Evolutionary conservation across 148 eudicot species (phyloP).

Genomic region (Euryodendron excelsum): DNA sequence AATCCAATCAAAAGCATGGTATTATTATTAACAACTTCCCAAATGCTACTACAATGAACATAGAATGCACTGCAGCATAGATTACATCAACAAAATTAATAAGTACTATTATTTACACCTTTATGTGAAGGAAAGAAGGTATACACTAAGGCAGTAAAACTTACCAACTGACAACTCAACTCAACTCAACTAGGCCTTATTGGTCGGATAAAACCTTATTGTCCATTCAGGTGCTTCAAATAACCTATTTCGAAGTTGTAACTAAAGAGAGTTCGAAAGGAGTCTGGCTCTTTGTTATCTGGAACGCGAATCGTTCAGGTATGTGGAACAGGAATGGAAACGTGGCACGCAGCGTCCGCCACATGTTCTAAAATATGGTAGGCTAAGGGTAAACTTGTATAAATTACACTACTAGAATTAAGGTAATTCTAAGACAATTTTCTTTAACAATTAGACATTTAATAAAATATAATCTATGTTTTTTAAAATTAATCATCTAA

Average conservation of each 20-base stretch:
- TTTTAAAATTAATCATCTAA: no score
- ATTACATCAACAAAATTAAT: background rate
- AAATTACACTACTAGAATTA: no score
- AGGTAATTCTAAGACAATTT: no score
- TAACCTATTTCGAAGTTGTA: background rate
- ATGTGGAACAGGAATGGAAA: no score
- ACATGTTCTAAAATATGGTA: no score
- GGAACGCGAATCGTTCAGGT: no score
- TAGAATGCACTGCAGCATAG: background rate
- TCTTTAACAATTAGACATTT: no score
- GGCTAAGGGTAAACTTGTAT: no score
- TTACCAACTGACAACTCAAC: background rate
- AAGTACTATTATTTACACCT: background rate
- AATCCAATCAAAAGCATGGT: background rate
- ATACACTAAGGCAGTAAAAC: background rate
- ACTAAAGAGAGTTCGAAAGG: background rate
- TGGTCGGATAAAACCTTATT: background rate
- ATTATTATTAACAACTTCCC: background rate
- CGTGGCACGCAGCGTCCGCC: no score
- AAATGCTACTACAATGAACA: background rate
- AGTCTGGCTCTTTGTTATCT: no score
- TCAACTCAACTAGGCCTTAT: background rate
- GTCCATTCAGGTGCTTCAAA: background rate
- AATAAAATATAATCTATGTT: no score
- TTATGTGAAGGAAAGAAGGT: background rate